Evolutionary conservation across 129 eudicot genomes (phyloP).

Genomic region (Flaveria bidentis): DNA sequence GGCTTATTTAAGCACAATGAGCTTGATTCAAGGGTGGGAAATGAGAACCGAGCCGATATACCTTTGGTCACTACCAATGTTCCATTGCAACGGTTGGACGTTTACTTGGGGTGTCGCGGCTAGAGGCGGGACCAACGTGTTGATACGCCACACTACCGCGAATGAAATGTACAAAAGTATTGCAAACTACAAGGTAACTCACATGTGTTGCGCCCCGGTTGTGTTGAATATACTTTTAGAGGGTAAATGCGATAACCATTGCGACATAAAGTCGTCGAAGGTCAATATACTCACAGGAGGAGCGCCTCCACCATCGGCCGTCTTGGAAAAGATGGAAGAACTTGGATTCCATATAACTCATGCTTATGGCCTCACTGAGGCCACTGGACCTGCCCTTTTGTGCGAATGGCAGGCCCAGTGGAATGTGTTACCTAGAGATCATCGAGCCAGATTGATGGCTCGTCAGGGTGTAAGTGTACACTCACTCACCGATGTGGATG

Average conservation of each 20-base stretch:
- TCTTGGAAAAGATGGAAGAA: neutral
- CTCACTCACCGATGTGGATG: neutral
- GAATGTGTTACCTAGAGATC: neutral
- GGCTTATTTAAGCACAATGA: neutral
- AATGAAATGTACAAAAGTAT: neutral
- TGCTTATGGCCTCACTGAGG: slow-evolving; percentile 15
- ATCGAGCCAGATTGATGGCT: neutral
- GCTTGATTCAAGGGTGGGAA: slow-evolving; percentile 8
- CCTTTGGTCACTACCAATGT: slow-evolving; percentile 4
- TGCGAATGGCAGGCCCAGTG: neutral
- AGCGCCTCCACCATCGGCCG: neutral
- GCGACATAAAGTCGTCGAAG: neutral
- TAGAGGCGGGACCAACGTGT: neutral
- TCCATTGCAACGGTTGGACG: slow-evolving; percentile 6
- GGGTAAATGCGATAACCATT: neutral
- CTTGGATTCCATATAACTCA: slow-evolving; percentile 5
- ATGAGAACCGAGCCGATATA: neutral
- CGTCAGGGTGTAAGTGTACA: slow-evolving; percentile 13
- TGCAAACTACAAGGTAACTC: neutral
- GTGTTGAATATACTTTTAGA: slow-evolving; percentile 6
- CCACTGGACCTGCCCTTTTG: neutral
- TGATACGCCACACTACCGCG: slow-evolving; percentile 1
- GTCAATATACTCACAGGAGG: neutral
- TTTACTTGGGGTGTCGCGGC: slow-evolving; percentile 12
- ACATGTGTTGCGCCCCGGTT: slow-evolving; percentile 5